Percentiles rank a stretch among this genome's conserved stretches.
phyloP scores from a whole-genome alignment of 352 stramenopile species.

The Phytophthora crassamura region DNA sequence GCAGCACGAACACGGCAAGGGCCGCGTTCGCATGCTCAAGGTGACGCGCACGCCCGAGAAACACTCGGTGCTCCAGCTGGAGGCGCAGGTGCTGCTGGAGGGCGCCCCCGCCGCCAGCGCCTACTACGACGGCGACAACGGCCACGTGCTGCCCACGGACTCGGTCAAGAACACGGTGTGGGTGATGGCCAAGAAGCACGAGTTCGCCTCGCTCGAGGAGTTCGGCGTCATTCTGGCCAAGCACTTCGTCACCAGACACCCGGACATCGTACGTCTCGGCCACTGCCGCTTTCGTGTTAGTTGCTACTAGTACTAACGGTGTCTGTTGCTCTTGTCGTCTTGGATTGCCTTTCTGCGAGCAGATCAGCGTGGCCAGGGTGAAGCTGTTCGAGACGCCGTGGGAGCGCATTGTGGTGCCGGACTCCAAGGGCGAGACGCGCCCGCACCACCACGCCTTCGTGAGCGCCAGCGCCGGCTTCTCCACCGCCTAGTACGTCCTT shows the following conservation, averaged over 20 bases:
- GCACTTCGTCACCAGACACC: conserved; percentile 88
- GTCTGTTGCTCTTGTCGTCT: background rate
- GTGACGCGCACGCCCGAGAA: conserved; percentile 77
- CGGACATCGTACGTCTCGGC: conserved; percentile 61
- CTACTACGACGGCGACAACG: conserved; percentile 90
- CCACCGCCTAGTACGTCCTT: conserved; percentile 67
- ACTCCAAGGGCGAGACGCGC: conserved; percentile 62
- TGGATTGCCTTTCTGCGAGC: conserved; percentile 7
- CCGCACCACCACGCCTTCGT: conserved; percentile 84
- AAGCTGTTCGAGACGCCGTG: conserved; percentile 82
- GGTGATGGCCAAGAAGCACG: conserved; percentile 86
- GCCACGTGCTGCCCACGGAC: conserved; percentile 85
- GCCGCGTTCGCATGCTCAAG: conserved; percentile 88
- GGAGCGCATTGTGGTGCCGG: conserved; percentile 59
- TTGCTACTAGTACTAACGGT: no score
- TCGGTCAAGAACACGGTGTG: conserved; percentile 94
- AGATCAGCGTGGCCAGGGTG: conserved; percentile 80
- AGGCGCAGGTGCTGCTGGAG: conserved; percentile 85
- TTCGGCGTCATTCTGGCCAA: conserved; percentile 88
- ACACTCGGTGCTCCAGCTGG: conserved; percentile 85
- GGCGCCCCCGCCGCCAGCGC: conserved; percentile 73
- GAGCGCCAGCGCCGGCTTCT: conserved; percentile 56
- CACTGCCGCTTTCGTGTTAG: no score
- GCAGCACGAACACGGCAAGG: conserved; percentile 86
- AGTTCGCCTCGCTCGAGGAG: conserved; percentile 88